These are phyloP conservation scores for Penicillium sp. DNA, from an alignment of 2,329 filamentous ascomycete species.

Conservation along the genomic window DNA sequence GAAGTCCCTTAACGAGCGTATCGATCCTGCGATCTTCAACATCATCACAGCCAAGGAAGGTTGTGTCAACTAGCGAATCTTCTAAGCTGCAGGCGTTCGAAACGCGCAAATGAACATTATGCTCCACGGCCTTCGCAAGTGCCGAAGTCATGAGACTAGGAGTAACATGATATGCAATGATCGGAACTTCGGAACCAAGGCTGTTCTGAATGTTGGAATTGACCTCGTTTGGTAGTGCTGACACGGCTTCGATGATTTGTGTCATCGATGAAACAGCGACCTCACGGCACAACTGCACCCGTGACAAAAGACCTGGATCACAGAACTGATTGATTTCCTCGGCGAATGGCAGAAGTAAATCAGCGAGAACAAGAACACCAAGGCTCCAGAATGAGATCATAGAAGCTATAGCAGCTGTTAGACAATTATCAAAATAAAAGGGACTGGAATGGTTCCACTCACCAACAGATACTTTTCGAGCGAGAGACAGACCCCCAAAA, in stretches of 20 bases:
- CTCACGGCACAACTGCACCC: conserved; percentile 4
- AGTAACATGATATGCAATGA: conserved; percentile 24
- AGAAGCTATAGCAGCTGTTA: conserved; percentile 10
- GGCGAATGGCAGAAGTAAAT: conserved; percentile 7
- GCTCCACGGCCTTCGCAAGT: conserved; percentile 18
- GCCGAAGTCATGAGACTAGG: conserved; percentile 16
- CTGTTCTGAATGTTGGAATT: conserved; percentile 23
- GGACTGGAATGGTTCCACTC: not conserved
- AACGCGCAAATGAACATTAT: conserved; percentile 6
- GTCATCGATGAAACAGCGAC: conserved; percentile 12
- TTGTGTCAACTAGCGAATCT: not conserved
- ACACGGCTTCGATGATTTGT: conserved; percentile 11
- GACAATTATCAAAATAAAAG: not conserved
- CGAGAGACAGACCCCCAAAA: conserved; percentile 11
- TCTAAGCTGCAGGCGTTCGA: no score
- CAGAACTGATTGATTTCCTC: not conserved
- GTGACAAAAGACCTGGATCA: not conserved
- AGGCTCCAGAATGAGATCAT: conserved; percentile 22
- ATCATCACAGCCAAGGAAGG: not conserved
- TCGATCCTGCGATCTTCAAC: conserved; percentile 15
- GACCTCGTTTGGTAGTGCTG: conserved; percentile 13
- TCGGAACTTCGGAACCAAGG: conserved; percentile 16
- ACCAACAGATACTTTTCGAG: conserved; percentile 18
- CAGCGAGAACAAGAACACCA: conserved; percentile 17
- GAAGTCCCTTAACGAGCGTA: conserved; percentile 22